phyloP scores from a whole-genome alignment of 2,329 filamentous ascomycete species.

The Xylariaceae sp. region DNA sequence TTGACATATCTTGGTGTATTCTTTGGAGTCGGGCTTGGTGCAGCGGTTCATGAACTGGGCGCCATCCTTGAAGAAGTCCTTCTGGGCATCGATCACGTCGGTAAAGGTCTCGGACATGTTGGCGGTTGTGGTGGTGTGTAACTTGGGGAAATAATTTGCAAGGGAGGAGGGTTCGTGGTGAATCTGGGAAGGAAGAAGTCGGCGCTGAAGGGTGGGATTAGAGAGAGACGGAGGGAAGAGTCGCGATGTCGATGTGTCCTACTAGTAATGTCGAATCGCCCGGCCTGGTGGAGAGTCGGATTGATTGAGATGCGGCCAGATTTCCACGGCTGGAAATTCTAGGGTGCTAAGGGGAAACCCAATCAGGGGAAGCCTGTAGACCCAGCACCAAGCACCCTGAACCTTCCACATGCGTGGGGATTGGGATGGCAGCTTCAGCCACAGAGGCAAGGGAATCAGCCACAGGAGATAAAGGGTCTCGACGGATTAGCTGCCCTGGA shows the following conservation, averaged over 20 bases:
- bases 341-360: too few relatives aligned
- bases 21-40: conserved; percentile 42
- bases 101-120: conserved; percentile 65
- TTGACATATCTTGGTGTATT: conserved; percentile 50
- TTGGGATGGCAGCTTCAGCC: too few relatives aligned
- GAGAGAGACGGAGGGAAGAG: not conserved
- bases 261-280: too few relatives aligned
- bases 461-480: too few relatives aligned
- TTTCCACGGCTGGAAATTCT: conserved; percentile 12
- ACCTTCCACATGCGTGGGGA: too few relatives aligned
- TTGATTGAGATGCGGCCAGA: conserved; percentile 22
- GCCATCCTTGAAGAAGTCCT: conserved; percentile 61
- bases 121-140: conserved; percentile 8
- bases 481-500: too few relatives aligned
- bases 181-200: not conserved
- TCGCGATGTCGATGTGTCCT: not conserved
- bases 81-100: conserved; percentile 65
- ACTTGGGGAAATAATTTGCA: not conserved
- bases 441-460: too few relatives aligned
- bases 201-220: too few relatives aligned
- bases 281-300: conserved; percentile 1
- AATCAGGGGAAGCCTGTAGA: too few relatives aligned
- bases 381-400: too few relatives aligned
- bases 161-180: not conserved
- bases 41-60: conserved; percentile 59